Base-by-base conservation (phyloP, 352 stramenopile genomes). In the Pythium volutum region DNA sequence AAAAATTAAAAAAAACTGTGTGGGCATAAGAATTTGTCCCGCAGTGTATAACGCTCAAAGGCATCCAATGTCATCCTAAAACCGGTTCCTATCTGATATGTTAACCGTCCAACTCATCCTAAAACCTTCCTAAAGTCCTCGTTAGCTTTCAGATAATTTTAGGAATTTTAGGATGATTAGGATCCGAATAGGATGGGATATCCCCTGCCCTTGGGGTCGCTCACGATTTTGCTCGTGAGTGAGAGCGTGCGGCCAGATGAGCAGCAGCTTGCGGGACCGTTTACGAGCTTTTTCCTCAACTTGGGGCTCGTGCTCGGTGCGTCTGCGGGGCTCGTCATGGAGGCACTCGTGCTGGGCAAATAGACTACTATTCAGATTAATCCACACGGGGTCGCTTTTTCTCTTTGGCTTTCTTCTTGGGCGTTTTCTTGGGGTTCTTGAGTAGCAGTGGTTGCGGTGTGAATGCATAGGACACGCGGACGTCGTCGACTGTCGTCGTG, bases 271-370 rank as follows among this genome's bases (percentile, higher is more conserved):
- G 87, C 82, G 6, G 86, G 83, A 2, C 75, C 77, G 27, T 95
- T 93, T 60, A 95, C 86, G 42, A 90, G 86, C 52, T 93, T 93
- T 56, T 92, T 91, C 61, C 63, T 95, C 29, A 93, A 95, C 64
- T 81, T 85, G 49, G 86, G 86, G 3, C 79, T 95, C 27, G 86
- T 93, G n/a, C 51, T 95, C 20, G 85, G 85, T 39, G 84, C 85
- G 7, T 86, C 78, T 0, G 69, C 78, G 18, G 81, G 81, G 12
- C 69, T 95, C 12, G 29, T 89, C 16, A 53, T 95, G 41, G 70
- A 90, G 59, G 78, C 78, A 38, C 59, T 86, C 50, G 73, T 91
- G 15, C 62, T 88, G 36, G 76, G 69, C 38, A 72, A 74, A 56
- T 70, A 62, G 53, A 45, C 15, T 16, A 9, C 14, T 25, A 16